Evolutionary conservation across 192 early-diverging fungal genomes (phyloP), one percentile per base, ranked within the genome.

Genomic region (Backusella macrospora): DNA sequence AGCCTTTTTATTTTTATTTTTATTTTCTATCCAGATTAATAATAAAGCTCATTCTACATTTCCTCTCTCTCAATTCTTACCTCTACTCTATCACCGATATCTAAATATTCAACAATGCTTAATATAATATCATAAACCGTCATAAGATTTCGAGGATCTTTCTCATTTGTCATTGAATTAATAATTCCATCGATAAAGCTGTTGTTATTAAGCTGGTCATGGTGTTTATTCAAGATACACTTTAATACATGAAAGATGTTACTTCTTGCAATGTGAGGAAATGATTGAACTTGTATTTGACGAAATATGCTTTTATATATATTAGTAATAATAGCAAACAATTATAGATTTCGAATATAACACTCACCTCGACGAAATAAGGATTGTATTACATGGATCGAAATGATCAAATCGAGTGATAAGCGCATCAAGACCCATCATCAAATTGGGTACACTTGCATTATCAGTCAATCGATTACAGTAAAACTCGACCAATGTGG

Each of bases 141-240:
- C 76, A 98, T 86, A 45, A 99, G 83, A 77, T 99, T 96, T 39
- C 98, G 84, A 21, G 98, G 98, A 80, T 99, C 98, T 85, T 99
- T 99, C 80, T 99, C 98, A 40, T 94, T 94, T 76, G 98, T 97
- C 82, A 99, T 86, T 21, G 85, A 76, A 75, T 93, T 88, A 39
- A 92, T 92, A 78, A 93, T 97, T n/a, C 93, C 95, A 70, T 83
- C 80, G 13, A 96, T 86, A 84, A 96, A 95, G 29, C 87, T 86
- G 21, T 85, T 77, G 46, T 85, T 90, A 67, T 94, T 85, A n/a
- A 82, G 37, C 68, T 85, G 75, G 26, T 83, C 45, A 74, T 93
- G 82, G 15, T 81, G 80, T 34, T 34, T 34, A n/a, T 85, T 76
- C 34, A 98, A 78, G 12, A 93, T 78, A 9, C 77, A 68, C 1